A percentile compares a stretch with the other conserved stretches of the same genome.
Evolutionary conservation across 176 grass and related monocot genomes (phyloP).

Genomic region (Guadua angustifolia): DNA sequence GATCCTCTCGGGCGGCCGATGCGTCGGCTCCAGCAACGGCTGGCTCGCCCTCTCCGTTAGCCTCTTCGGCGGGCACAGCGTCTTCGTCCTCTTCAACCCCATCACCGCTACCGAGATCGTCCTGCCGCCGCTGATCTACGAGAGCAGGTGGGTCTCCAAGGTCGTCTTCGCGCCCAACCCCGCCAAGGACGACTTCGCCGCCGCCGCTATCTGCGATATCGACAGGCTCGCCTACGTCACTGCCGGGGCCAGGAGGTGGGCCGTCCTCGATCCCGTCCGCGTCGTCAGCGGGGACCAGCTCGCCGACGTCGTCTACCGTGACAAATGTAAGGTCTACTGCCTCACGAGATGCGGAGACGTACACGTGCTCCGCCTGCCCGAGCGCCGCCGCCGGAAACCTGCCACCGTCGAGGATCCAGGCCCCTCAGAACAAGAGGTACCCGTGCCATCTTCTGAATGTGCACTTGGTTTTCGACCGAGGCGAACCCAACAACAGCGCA

Average conservation of each 20-base stretch:
- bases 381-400: conserved; percentile 53
- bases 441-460: conserved; percentile 8
- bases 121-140: conserved; percentile 61
- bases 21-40: conserved; percentile 66
- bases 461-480: neutral
- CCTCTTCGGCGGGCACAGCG: conserved; percentile 42
- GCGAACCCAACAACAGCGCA: neutral
- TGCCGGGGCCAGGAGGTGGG: conserved; percentile 59
- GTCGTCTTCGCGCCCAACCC: conserved; percentile 59
- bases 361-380: conserved; percentile 54
- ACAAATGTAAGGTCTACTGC: conserved; percentile 67
- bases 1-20: conserved; percentile 48
- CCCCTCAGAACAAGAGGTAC: conserved; percentile 18
- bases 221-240: conserved; percentile 64
- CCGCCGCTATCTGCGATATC: conserved; percentile 63
- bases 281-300: conserved; percentile 49
- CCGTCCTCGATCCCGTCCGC: conserved; percentile 50
- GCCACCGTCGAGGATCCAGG: conserved; percentile 41
- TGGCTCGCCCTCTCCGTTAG: conserved; percentile 61
- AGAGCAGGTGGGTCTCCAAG: conserved; percentile 66
- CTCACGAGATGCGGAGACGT: conserved; percentile 63
- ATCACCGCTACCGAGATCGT: conserved; percentile 52
- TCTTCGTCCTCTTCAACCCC: conserved; percentile 63
- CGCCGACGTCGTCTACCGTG: conserved; percentile 57
- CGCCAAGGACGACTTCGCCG: conserved; percentile 58